Evolutionary conservation across 2,329 filamentous ascomycete genomes (phyloP), one percentile per base, ranked within the genome.

Genomic region (Nemania serpens): DNA sequence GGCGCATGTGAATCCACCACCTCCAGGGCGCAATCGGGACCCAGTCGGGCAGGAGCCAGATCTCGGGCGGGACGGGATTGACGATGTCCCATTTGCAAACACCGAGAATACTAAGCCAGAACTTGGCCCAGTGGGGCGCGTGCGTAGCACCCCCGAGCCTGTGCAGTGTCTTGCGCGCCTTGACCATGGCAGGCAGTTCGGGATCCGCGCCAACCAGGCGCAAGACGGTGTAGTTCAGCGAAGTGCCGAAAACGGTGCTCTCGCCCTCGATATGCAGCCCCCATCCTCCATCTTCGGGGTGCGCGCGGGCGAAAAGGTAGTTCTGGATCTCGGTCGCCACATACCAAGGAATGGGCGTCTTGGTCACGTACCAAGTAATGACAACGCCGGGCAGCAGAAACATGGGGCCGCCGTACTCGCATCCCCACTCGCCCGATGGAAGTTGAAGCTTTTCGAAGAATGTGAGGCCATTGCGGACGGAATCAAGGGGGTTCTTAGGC

Each of bases 1-100:
- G 88, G n/a, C 95, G 91, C 76, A 97, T 97, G 70, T 99, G 95
- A 70, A 98, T 91, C 94, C 93, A 97, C 93, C 94, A 97, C 67
- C 92, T 82, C 92, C 93, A 96, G 0, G 94, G 94, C 5, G 92
- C 88, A 71, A 97, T 84, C 0, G 93, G 93, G 2, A 92, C 84
- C 92, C 92, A 97, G 74, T 97, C 91, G 0, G 93, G 93, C 3
- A 97, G 78, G 42, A 97, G 81, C 95, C 95, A 99, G 46, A 98
- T 75, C 78, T 99, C 95, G 0, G 95, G 91, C 1, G 95, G 95
- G 1, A 95, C 88, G 0, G 95, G 95, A 70, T 98, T 99, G 68
- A 98, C 93, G 61, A 95, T 88, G 57, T 96, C 92, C 93, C 94
- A 99, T 29, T 89, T 80, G 72, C 88, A 88, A 3, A 98, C 84